phyloP scores from a whole-genome alignment of 345 rosid species.

The Carallia pectinifolia region DNA sequence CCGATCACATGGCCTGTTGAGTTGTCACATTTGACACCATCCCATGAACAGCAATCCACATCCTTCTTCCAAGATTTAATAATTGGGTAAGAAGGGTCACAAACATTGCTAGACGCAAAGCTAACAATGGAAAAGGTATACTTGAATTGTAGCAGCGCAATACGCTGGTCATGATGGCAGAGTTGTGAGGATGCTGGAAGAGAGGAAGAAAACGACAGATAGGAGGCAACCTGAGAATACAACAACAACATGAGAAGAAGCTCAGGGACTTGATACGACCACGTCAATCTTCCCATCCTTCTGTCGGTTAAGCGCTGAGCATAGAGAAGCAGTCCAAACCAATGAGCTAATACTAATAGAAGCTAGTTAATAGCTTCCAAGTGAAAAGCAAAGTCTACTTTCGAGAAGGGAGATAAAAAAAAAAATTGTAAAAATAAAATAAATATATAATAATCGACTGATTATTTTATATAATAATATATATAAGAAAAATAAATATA shows the following conservation, averaged over 20 bases:
- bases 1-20: conserved; percentile 19
- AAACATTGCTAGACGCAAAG: neutral
- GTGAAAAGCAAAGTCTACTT: neutral
- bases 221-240: neutral
- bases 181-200: conserved; percentile 1
- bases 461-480: too few species aligned
- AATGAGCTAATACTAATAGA: too few species aligned
- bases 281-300: too few species aligned
- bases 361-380: too few species aligned
- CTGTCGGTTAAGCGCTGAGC: too few species aligned
- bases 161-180: conserved; percentile 3
- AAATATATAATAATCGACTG: too few species aligned
- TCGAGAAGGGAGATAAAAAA: too few species aligned
- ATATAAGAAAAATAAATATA: too few species aligned
- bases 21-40: conserved; percentile 26
- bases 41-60: conserved; percentile 31
- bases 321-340: too few species aligned
- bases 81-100: neutral
- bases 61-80: conserved; percentile 23
- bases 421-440: too few species aligned
- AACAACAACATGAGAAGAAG: neutral
- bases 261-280: too few species aligned
- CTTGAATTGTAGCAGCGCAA: conserved; percentile 22
- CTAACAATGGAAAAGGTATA: neutral
- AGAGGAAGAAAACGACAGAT: neutral